Percentiles rank a stretch among this genome's conserved stretches.
Evolutionary conservation across 2,329 filamentous ascomycete species (phyloP).

Genomic region (Berkeleyomyces basicola): DNA sequence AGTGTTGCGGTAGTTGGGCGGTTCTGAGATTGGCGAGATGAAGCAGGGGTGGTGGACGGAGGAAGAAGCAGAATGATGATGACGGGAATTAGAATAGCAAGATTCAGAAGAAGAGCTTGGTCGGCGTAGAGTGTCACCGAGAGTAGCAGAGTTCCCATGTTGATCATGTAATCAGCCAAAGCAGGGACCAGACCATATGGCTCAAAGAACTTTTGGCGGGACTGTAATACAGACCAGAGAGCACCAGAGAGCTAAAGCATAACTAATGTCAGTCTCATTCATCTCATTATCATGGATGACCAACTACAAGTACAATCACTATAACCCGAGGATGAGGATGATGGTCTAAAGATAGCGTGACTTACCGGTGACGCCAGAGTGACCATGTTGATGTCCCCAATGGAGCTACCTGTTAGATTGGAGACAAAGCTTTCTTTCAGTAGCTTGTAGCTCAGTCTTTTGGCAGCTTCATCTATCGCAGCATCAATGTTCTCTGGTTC

Average conservation of each 20-base stretch:
- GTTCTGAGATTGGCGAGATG: constrained; percentile 13
- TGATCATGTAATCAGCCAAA: constrained; percentile 71
- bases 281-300: constrained; percentile 15
- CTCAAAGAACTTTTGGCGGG: constrained; percentile 67
- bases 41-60: constrained; percentile 22
- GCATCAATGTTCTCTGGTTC: constrained; percentile 22
- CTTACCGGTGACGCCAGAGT: constrained; percentile 71
- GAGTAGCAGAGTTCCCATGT: constrained; percentile 65
- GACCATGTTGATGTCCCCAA: constrained; percentile 75
- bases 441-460: constrained; percentile 54
- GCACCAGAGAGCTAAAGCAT: constrained; percentile 53
- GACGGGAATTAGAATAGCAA: constrained; percentile 57
- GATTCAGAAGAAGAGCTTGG: constrained; percentile 43
- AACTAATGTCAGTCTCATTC: not conserved
- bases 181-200: constrained; percentile 53
- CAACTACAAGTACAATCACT: not conserved
- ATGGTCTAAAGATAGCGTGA: not conserved
- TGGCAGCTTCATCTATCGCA: constrained; percentile 17
- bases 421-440: constrained; percentile 94
- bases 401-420: constrained; percentile 65
- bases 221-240: constrained; percentile 79
- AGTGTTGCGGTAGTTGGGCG: constrained; percentile 17
- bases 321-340: too few relatives aligned
- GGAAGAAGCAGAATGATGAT: constrained; percentile 39
- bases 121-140: constrained; percentile 73